Base-by-base conservation (phyloP, 305 asterid genomes). In the Fraxinus greggii region DNA sequence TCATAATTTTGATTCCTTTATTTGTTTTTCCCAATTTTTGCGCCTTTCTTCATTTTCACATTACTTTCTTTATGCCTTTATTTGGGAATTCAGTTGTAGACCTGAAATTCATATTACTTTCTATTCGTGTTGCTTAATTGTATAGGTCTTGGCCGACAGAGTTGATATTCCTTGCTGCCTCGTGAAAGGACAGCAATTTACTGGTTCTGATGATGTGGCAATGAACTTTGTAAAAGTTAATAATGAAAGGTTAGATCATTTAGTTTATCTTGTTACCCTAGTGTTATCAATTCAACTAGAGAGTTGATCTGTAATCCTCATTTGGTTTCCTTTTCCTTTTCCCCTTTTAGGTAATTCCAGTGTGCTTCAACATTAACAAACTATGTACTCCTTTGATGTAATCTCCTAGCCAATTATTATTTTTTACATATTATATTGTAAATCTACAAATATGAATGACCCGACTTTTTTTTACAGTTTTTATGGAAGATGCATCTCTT, bases 141-240 rank as follows among this genome's bases (percentile, higher is more conserved):
- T 90, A 88, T 88, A 95, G 99, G 99, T 94, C 85, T 90, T 95
- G 91, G 97, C 98, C 84, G 99, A 95, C 87, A 84, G 90, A 83
- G 89, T 90, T 86, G 92, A 90, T 81, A 91, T 95, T 81, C 97
- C 95, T 82, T 93, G 98, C 87, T 97, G 97, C 79, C 86, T 95
- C 83, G 97, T 93, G 84, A 95, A 95, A 88, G 98, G 99, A 81
- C 89, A 83, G 79, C 97, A 93, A 85, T 94, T 91, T 83, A 92
- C 98, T 6, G 99, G 98, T 82, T 91, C 97, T 78, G 90, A 89
- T 84, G 98, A 92, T 54, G 98, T 94, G 85, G 99, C 98, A 72
- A 92, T 95, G 89, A 94, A 84, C 91, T 90, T 93, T 83, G 95
- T 93, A 79, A 91, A 91, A 89, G 85, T 90, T 80, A 92, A 90